Base-by-base conservation (phyloP, 495 filamentous ascomycete genomes). In the Niebla homalea region DNA sequence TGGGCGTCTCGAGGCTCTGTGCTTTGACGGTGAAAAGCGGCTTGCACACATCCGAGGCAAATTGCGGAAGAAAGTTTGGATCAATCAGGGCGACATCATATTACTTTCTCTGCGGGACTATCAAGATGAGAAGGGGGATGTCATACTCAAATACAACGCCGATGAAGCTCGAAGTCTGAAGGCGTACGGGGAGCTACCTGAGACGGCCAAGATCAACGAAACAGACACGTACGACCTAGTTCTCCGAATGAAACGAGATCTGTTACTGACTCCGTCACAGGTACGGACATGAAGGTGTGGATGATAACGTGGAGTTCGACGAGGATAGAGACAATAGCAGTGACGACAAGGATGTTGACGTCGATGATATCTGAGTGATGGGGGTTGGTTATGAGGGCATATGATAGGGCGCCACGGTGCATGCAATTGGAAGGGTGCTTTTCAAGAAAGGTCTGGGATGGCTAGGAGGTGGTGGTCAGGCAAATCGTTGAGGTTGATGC, bases 171-270 rank as follows among this genome's bases (percentile, higher is more conserved):
- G 93, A 65, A 83, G 78, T 56, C 74, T 98, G 61, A 94, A 94
- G 75, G 86, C 87, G 52, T 96, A 95, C 62, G 92, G 93, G 63
- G 92, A 98, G 71, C 76, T 98, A 52, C 92, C 92, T 49, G 92
- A 97, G 68, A 87, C 78, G 59, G 92, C 93, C 64, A 97, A 97
- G 84, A 97, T 97, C 77, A 97, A 97, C 76, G 90, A 97, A 79
- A 95, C 90, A 51, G 90, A 95, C 69, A 93, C 88, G 56, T 95
- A 88, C 66, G 61, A 54, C 44, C 25, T 46, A 5, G 20, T 36
- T 15, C 39, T 46, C 29, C 43, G 29, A 25, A 20, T 36, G 12
- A 22, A 36, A 10, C 5, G 41, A 11, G 26, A 22, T 40, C 29
- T n/a, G 12, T 25, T 8, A 52, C 38, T 50, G 36, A 47, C 26